Percentiles rank a stretch among this genome's conserved stretches.
Conservation (phyloP, 2,329 filamentous ascomycete genomes). For the Zymoseptoria tritici region DNA sequence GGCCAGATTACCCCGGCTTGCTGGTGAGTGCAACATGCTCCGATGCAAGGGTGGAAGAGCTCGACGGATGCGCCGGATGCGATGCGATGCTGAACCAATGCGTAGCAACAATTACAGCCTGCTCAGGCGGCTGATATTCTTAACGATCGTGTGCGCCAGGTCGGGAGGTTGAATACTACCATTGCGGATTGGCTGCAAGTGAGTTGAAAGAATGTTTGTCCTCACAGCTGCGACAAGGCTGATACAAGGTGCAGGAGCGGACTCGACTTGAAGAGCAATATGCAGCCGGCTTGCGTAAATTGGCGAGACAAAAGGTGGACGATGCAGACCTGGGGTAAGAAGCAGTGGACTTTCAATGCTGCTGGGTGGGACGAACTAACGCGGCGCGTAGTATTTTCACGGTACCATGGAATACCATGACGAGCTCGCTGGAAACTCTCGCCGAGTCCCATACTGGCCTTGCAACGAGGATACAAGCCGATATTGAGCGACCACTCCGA, state of each 20-base stretch:
- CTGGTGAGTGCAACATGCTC: conserved; percentile 57
- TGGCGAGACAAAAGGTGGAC: conserved; percentile 52
- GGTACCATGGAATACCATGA: conserved; percentile 79
- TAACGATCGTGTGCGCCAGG: conserved; percentile 79
- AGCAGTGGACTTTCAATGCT: conserved; percentile 14
- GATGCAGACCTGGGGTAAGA: conserved; percentile 78
- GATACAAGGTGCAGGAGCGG: conserved; percentile 60
- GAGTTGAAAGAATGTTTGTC: conserved; percentile 25
- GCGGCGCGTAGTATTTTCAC: conserved; percentile 66
- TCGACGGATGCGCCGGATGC: neutral
- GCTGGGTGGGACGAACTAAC: neutral
- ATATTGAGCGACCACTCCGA: conserved; percentile 78
- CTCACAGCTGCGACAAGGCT: conserved; percentile 5
- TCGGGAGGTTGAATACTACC: conserved; percentile 76
- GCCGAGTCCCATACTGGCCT: conserved; percentile 78
- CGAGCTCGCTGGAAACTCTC: conserved; percentile 69
- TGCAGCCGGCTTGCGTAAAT: conserved; percentile 70
- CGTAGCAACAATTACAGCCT: conserved; percentile 71
- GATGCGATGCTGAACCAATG: conserved; percentile 15
- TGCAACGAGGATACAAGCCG: conserved; percentile 72
- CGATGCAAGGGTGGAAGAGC: conserved; percentile 1
- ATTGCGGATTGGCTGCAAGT: conserved; percentile 97
- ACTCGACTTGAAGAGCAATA: conserved; percentile 88
- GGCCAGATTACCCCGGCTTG: conserved; percentile 88
- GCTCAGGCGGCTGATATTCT: conserved; percentile 72